These are phyloP conservation scores for Nicotiana undulata DNA, from an alignment of 257 asterid genomes.

Conservation along the genomic window DNA sequence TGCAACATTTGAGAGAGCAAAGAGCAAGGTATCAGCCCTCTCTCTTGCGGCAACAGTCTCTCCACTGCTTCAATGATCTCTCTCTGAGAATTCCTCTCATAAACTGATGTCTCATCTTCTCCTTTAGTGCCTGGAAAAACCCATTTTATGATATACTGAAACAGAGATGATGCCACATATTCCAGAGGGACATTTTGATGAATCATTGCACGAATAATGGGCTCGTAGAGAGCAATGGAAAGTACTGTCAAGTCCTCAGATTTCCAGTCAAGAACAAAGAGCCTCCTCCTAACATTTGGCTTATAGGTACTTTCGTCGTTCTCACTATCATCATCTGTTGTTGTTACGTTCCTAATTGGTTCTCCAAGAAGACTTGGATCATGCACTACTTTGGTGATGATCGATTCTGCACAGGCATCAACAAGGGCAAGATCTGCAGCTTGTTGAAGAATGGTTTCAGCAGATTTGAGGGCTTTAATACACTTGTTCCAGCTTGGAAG, in stretches of 20 bases:
- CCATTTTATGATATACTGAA: conserved; percentile 52
- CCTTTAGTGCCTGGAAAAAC: conserved; percentile 19
- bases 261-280: conserved; percentile 44
- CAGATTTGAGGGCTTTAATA: conserved; percentile 43
- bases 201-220: conserved; percentile 36
- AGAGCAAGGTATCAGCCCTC: conserved; percentile 29
- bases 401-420: conserved; percentile 42
- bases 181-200: conserved; percentile 37
- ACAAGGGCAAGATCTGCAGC: conserved; percentile 42
- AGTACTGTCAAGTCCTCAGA: conserved; percentile 47
- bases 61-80: conserved; percentile 57
- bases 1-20: conserved; percentile 51
- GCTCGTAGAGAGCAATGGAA: conserved; percentile 39
- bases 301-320: conserved; percentile 16
- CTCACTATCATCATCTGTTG: conserved; percentile 26
- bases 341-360: conserved; percentile 16
- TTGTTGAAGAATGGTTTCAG: conserved; percentile 47
- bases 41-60: conserved; percentile 34
- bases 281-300: conserved; percentile 51
- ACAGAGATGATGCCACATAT: conserved; percentile 42
- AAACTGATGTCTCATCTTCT: conserved; percentile 19
- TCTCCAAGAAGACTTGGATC: conserved; percentile 67
- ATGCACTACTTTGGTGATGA: conserved; percentile 33
- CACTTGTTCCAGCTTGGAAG: conserved; percentile 64
- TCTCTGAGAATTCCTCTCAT: conserved; percentile 24